Base-by-base conservation (phyloP, 2,329 filamentous ascomycete species). In the Aspergillus tanneri region DNA sequence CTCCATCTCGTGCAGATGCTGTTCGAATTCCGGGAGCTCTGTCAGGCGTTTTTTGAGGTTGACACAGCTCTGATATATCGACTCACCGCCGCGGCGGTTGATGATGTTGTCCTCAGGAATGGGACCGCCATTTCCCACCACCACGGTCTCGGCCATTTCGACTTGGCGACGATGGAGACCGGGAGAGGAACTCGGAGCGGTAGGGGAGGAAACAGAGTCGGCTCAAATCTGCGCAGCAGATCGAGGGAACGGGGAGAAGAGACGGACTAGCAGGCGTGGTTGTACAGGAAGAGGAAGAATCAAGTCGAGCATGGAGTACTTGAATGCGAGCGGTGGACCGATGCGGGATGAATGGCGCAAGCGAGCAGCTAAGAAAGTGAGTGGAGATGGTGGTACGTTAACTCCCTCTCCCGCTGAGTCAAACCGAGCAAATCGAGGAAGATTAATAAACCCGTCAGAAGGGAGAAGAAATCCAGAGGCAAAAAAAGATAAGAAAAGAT, bases 41-140 rank as follows among this genome's bases (percentile, higher is more conserved):
- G 84, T 80, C 52, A 99, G 77, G 54, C 93, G 84, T 72, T 86
- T 84, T 67, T 88, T 89, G 52, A 97, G 77, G 45, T 86, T 84
- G 58, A 95, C 81, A 69, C 93, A 97, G 69, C 95, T 96, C 71
- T 97, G 92, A 71, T 96, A 99, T 19, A 99, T 82, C 9, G 91
- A 96, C 57, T 93, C 91, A 68, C 96, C 91, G 67, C 91, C 93
- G 68, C 89, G 88, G 71, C 92, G 88, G 73, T 99, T 99, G 78
- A 99, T 96, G 69, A 99, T 95, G 71, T 96, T 96, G 69, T 88
- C 82, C 50, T 87, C 90, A 52, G 90, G 87, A 62, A 89, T 60
- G 46, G 71, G 69, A 50, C 60, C 65, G 53, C 67, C 65, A 46
- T 59, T 64, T 53, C n/a, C n/a, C n/a, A 63, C 61, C 41, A 58